phyloP scores from a whole-genome alignment of 371 early-diverging fungal species.

The Syncephalastrum contaminatum region DNA sequence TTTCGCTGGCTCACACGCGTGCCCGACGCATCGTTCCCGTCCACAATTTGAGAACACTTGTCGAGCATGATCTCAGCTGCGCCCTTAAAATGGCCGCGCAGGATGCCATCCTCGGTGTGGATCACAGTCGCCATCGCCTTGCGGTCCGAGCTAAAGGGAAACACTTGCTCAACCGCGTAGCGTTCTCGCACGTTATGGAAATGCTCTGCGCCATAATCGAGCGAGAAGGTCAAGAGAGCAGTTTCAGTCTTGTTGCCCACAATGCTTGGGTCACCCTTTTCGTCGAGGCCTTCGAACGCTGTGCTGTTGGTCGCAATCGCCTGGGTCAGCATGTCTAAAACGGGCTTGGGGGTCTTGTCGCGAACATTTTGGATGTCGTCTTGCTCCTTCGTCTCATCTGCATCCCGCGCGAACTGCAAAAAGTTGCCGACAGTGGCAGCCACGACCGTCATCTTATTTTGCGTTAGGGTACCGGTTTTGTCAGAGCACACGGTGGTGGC shows the following conservation, averaged over 20 bases:
- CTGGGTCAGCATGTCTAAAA: conserved; percentile 51
- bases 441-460: conserved; percentile 90
- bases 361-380: conserved; percentile 50
- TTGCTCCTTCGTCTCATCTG: conserved; percentile 53
- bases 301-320: conserved; percentile 69
- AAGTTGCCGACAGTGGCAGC: conserved; percentile 57
- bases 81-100: conserved; percentile 79
- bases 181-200: conserved; percentile 50
- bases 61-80: conserved; percentile 83
- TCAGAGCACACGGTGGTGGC: conserved; percentile 92
- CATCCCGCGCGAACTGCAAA: conserved; percentile 33
- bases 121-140: conserved; percentile 89
- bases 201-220: conserved; percentile 45
- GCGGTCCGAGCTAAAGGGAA: conserved; percentile 81
- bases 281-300: conserved; percentile 67
- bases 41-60: conserved; percentile 28
- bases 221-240: conserved; percentile 72
- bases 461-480: conserved; percentile 90
- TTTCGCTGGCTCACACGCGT: conserved; percentile 50
- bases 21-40: conserved; percentile 53
- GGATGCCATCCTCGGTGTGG: conserved; percentile 42
- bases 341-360: conserved; percentile 32
- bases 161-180: conserved; percentile 54
- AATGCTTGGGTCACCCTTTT: conserved; percentile 50
- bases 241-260: conserved; percentile 87